A percentile compares a stretch with the other conserved stretches of the same genome.
phyloP scores from a whole-genome alignment of 805 yeast species.

The Candida nemodendra region DNA sequence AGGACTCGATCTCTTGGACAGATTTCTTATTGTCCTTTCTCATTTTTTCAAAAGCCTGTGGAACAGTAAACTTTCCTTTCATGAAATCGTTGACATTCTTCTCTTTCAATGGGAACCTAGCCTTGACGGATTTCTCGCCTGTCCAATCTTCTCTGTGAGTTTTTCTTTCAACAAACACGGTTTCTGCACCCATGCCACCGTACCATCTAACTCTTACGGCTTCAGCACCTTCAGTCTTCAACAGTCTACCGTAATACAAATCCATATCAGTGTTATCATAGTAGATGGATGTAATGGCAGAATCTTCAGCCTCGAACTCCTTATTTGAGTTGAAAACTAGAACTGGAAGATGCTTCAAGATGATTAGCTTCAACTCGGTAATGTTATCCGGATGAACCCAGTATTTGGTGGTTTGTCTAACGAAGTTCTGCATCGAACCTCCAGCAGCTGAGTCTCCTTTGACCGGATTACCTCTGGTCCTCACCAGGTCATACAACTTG shows the following conservation, averaged over 20 bases:
- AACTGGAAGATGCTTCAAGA: slow-evolving; percentile 93
- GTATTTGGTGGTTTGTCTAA: slow-evolving; percentile 96
- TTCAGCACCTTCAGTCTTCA: slow-evolving; percentile 98
- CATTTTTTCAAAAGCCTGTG: slow-evolving; percentile 88
- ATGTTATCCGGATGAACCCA: slow-evolving; percentile 99
- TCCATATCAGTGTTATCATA: slow-evolving; percentile 89
- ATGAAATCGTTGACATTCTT: slow-evolving; percentile 83
- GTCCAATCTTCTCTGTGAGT: slow-evolving; percentile 99
- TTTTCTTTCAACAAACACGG: slow-evolving; percentile 92
- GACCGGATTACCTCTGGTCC: slow-evolving; percentile 95
- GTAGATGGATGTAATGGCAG: slow-evolving; percentile 95
- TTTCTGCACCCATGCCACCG: slow-evolving; percentile 94
- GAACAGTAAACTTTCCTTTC: slow-evolving; percentile 80
- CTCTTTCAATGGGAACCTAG: slow-evolving; percentile 90
- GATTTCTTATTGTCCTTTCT: slow-evolving; percentile 91
- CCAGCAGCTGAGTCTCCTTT: slow-evolving; percentile 97
- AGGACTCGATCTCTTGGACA: slow-evolving; percentile 80
- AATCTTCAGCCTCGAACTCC: slow-evolving; percentile 91
- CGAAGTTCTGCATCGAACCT: slow-evolving; percentile 96
- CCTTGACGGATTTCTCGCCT: slow-evolving; percentile 98
- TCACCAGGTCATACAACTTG: slow-evolving; percentile 83
- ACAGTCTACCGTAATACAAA: slow-evolving; percentile 87
- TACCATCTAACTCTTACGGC: slow-evolving; percentile 98
- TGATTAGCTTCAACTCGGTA: slow-evolving; percentile 89
- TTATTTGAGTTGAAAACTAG: slow-evolving; percentile 94